Percentiles rank a stretch among this genome's conserved stretches.
These are phyloP conservation scores for Krasilnikovozyma curviuscula DNA, from an alignment of 768 basidiomycete genomes.

Conservation along the genomic window DNA sequence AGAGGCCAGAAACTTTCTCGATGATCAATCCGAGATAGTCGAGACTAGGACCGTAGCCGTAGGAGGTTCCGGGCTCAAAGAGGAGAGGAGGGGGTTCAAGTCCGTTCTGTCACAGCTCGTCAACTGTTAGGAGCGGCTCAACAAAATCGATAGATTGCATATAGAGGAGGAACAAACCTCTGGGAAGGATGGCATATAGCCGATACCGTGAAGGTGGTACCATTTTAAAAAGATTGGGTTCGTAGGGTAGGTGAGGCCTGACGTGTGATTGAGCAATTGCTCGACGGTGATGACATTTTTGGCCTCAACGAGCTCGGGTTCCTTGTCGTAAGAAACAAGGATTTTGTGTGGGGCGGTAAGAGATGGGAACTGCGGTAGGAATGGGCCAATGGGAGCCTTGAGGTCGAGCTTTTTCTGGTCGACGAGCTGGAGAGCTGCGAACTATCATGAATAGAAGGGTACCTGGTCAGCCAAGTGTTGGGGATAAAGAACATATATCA, in stretches of 20 bases:
- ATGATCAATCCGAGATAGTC: slow-evolving; percentile 24
- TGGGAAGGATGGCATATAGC: slow-evolving; percentile 11
- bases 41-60: slow-evolving; percentile 17
- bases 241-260: slow-evolving; percentile 17
- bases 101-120: too few relatives aligned
- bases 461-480: not conserved
- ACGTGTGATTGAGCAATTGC: slow-evolving; percentile 21
- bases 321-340: not conserved
- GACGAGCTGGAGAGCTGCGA: slow-evolving; percentile 21
- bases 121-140: too few relatives aligned
- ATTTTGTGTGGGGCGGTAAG: not conserved
- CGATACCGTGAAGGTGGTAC: slow-evolving; percentile 5
- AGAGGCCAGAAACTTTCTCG: too few relatives aligned
- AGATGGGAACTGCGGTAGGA: slow-evolving; percentile 15
- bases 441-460: not conserved
- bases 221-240: slow-evolving; percentile 13
- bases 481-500: not conserved
- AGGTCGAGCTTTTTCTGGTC: slow-evolving; percentile 18
- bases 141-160: too few relatives aligned
- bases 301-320: slow-evolving; percentile 12
- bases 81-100: slow-evolving; percentile 11
- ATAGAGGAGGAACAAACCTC: slow-evolving; percentile 10
- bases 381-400: slow-evolving; percentile 15
- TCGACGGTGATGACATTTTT: slow-evolving; percentile 18
- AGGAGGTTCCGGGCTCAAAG: slow-evolving; percentile 19